These are phyloP conservation scores for Yamadazyma paraphyllophila DNA, from an alignment of 805 yeast species.

Conservation along the genomic window DNA sequence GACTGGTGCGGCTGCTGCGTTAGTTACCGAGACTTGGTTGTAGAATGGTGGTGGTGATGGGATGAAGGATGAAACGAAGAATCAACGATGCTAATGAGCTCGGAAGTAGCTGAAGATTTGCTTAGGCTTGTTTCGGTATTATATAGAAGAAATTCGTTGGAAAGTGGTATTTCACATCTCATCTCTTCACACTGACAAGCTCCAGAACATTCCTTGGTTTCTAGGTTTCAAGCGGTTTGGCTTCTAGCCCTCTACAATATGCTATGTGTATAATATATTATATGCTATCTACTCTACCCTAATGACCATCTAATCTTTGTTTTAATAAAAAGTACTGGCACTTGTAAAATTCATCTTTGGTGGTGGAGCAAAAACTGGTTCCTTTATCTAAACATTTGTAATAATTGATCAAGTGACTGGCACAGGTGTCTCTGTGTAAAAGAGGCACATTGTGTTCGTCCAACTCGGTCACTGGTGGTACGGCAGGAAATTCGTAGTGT, in stretches of 20 bases:
- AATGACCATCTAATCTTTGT: slow-evolving; percentile 33
- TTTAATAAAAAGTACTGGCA: slow-evolving; percentile 44
- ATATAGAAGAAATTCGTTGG: too few relatives aligned
- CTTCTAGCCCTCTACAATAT: neutral
- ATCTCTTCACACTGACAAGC: too few relatives aligned
- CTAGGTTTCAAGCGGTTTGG: neutral
- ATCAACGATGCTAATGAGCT: too few relatives aligned
- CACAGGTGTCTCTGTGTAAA: slow-evolving; percentile 44
- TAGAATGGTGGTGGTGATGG: neutral
- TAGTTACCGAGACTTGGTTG: neutral
- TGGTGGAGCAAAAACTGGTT: slow-evolving; percentile 35
- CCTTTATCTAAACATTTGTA: slow-evolving; percentile 45
- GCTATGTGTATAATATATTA: neutral
- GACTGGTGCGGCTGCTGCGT: neutral
- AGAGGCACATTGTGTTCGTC: slow-evolving; percentile 43
- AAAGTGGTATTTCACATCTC: too few relatives aligned
- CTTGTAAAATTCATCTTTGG: slow-evolving; percentile 44
- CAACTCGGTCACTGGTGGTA: slow-evolving; percentile 25
- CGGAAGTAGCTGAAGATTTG: too few relatives aligned
- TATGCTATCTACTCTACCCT: neutral
- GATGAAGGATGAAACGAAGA: neutral
- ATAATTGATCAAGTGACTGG: slow-evolving; percentile 41
- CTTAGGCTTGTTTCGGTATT: too few relatives aligned
- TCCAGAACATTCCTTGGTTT: neutral
- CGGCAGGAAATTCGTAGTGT: slow-evolving; percentile 10